Base-by-base conservation (phyloP, 169 alveolate species). In the Plasmodium cynomolgi region DNA sequence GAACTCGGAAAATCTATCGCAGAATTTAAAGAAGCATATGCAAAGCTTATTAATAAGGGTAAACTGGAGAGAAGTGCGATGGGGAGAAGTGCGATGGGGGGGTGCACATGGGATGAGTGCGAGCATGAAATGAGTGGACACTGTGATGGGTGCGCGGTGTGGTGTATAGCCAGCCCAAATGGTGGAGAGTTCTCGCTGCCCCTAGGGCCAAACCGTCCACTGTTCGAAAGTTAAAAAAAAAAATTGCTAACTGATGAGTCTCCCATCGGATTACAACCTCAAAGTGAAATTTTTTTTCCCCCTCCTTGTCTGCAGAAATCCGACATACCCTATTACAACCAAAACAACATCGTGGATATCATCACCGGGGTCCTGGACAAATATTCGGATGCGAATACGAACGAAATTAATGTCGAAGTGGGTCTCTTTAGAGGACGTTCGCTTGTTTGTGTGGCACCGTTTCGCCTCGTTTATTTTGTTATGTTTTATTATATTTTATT, bases 1-100 rank as follows among this genome's bases (percentile, higher is more conserved):
- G 95, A 91, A 54, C 44, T 39, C 85, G n/a, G 84, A 81, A 71
- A 81, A 33, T 81, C 37, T 91, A 20, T 68, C 68, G 29, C 95
- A 62, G 58, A 91, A 91, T 81, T 91, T 91, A 79, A 91, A 91
- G 91, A 91, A 91, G 85, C 95, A 91, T 91, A 91, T 91, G 95
- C 95, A 91, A 82, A 82, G 92, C 56, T 62, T 91, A 50, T 50
- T 91, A 81, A 91, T 91, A 31, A 62, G 95, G 74, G 95, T 91
- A 91, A 58, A n/a, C 33, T 74, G 33, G 75, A 39, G 75, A 9
- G 15, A 68, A n/a, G 15, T 41, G 0, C 20, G 9, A 17, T 3
- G n/a, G n/a, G n/a, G n/a, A n/a, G n/a, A n/a, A n/a, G n/a, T n/a
- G n/a, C n/a, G 56, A 44, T 0, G 58, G 2, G 23, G 62, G 62